Percentiles rank a stretch among this genome's conserved stretches.
phyloP scores from a whole-genome alignment of 352 stramenopile genomes.

The Phytopythium litorale region DNA sequence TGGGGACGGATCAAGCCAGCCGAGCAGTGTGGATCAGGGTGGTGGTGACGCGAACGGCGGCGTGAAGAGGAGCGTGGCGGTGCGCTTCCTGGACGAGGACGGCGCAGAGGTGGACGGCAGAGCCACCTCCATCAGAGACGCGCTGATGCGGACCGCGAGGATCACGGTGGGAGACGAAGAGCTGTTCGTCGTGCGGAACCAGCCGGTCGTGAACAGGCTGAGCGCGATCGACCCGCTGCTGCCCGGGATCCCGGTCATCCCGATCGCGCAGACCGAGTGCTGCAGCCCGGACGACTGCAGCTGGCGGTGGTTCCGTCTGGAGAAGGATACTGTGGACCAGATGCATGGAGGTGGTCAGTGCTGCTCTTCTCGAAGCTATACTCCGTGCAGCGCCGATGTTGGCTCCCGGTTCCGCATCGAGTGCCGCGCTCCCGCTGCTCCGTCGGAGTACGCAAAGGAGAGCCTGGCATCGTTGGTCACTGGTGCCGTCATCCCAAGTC shows the following conservation, averaged over 20 bases:
- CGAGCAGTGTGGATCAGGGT: too few relatives aligned
- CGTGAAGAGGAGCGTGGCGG: not conserved
- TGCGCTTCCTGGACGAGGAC: constrained; percentile 39
- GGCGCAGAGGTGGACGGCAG: constrained; percentile 32
- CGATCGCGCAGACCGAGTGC: constrained; percentile 55
- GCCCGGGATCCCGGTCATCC: constrained; percentile 38
- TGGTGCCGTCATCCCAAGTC: constrained; percentile 28
- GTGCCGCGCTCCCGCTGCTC: constrained; percentile 39
- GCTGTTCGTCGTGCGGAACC: constrained; percentile 57
- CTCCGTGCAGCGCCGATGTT: constrained; percentile 34
- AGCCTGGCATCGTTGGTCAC: constrained; percentile 32
- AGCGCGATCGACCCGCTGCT: constrained; percentile 44
- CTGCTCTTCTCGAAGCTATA: constrained; percentile 26
- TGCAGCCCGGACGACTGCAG: constrained; percentile 51
- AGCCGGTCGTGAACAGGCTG: constrained; percentile 50
- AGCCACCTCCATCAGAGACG: constrained; percentile 32
- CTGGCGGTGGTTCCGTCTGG: constrained; percentile 58
- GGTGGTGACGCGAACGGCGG: not conserved
- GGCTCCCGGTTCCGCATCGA: constrained; percentile 48
- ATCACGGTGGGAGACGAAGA: constrained; percentile 38
- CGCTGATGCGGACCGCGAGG: constrained; percentile 31
- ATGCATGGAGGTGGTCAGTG: constrained; percentile 12
- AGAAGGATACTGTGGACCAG: not conserved
- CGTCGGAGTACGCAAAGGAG: constrained; percentile 26
- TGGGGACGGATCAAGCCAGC: too few relatives aligned